phyloP scores from a whole-genome alignment of 2,329 filamentous ascomycete species.

The Coniella vitis region DNA sequence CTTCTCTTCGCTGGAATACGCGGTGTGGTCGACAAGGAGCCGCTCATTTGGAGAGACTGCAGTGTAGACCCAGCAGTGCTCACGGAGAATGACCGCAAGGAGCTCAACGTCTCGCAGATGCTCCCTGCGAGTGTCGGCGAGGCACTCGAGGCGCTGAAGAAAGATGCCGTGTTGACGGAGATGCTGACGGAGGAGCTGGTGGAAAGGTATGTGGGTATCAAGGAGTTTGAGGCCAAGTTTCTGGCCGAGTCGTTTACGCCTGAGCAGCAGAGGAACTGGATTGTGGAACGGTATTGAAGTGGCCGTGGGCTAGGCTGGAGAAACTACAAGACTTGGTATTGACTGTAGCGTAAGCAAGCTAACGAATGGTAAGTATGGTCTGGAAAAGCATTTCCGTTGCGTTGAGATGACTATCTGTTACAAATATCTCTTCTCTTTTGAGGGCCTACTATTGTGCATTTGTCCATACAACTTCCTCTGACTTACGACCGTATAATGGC shows the following conservation, averaged over 20 bases:
- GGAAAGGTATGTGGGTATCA: constrained; percentile 49
- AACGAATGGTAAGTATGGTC: no score
- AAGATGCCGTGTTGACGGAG: constrained; percentile 38
- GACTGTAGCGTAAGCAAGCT: background rate
- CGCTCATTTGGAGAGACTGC: constrained; percentile 47
- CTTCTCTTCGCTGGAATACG: constrained; percentile 52
- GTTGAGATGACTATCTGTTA: background rate
- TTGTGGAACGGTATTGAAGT: constrained; percentile 57
- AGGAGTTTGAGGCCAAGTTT: constrained; percentile 49
- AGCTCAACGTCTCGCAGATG: constrained; percentile 46
- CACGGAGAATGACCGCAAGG: constrained; percentile 36
- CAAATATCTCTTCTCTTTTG: background rate
- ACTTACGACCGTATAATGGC: no score
- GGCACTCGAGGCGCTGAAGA: constrained; percentile 44
- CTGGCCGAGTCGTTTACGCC: constrained; percentile 42
- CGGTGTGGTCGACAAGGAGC: constrained; percentile 41
- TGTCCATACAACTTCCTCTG: no score
- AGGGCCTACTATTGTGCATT: no score
- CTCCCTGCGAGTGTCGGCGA: constrained; percentile 49
- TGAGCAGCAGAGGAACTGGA: constrained; percentile 46
- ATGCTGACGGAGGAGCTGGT: constrained; percentile 46
- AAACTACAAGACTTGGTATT: background rate
- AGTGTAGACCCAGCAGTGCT: constrained; percentile 45
- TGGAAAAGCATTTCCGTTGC: background rate
- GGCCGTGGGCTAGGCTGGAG: background rate